Percentiles rank a stretch among this genome's conserved stretches.
phyloP scores from a whole-genome alignment of 139 green algal species.

The Volvox reticuliferus region DNA sequence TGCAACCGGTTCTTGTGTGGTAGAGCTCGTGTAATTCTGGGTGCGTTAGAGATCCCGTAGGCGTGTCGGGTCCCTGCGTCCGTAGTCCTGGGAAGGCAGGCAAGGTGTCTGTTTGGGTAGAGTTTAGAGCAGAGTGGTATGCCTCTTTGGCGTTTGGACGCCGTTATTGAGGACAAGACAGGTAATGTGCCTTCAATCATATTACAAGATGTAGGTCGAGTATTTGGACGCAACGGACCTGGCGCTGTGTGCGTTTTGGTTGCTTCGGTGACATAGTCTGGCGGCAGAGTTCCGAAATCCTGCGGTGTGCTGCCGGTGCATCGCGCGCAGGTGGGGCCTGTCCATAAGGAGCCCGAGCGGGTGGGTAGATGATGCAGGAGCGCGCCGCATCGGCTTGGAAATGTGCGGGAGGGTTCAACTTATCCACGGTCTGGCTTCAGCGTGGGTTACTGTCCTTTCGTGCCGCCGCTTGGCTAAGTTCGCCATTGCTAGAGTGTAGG shows the following conservation, averaged over 20 bases:
- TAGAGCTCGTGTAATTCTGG: neutral
- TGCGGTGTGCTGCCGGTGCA: neutral
- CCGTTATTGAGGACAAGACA: neutral
- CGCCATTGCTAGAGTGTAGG: too few species aligned
- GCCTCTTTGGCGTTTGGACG: neutral
- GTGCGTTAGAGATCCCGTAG: neutral
- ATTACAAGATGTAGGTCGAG: conserved; percentile 4
- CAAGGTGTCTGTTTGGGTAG: neutral
- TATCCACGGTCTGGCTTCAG: neutral
- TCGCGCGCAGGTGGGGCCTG: neutral
- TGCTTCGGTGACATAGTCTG: neutral
- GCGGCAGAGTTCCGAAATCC: neutral
- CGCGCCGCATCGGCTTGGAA: neutral
- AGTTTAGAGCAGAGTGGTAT: neutral
- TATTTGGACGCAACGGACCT: conserved; percentile 5
- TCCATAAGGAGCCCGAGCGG: neutral
- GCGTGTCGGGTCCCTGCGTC: too few species aligned
- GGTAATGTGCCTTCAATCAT: neutral
- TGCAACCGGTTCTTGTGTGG: neutral
- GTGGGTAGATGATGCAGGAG: neutral
- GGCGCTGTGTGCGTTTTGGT: neutral
- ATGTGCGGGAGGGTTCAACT: neutral
- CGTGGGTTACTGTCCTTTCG: neutral
- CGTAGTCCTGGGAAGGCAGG: too few species aligned
- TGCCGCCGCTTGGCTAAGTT: neutral